A percentile compares a stretch with the other conserved stretches of the same genome.
Conservation (phyloP, 208 protist species). For the Porcisia hertigi region DNA sequence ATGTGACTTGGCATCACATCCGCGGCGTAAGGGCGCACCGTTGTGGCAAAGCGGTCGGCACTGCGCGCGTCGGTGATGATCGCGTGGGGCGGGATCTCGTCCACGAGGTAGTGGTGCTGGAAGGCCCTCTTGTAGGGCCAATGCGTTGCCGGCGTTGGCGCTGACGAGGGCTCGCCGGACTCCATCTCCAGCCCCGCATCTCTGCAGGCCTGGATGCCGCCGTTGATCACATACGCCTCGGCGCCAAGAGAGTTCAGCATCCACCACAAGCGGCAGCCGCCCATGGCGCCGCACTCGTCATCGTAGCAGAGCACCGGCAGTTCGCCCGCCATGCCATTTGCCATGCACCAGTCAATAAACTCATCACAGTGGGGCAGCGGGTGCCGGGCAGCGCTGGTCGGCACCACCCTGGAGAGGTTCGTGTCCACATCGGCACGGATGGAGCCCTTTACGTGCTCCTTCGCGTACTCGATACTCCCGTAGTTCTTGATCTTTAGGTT, state of each 20-base stretch:
- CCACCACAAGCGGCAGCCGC: constrained; percentile 85
- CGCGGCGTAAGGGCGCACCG: constrained; percentile 57
- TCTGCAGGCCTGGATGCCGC: constrained; percentile 60
- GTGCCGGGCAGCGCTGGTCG: constrained; percentile 50
- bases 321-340: constrained; percentile 34
- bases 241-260: constrained; percentile 82
- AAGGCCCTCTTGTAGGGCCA: constrained; percentile 60
- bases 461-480: constrained; percentile 46
- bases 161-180: constrained; percentile 16
- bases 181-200: constrained; percentile 48
- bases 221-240: constrained; percentile 83
- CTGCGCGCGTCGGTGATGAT: constrained; percentile 69
- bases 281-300: constrained; percentile 74
- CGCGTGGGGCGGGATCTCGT: constrained; percentile 53
- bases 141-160: constrained; percentile 10
- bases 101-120: constrained; percentile 31
- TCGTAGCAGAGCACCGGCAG: constrained; percentile 87
- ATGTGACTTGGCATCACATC: constrained; percentile 82
- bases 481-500: constrained; percentile 45
- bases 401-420: constrained; percentile 36
- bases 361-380: constrained; percentile 47
- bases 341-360: constrained; percentile 72
- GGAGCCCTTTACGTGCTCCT: constrained; percentile 51
- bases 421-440: constrained; percentile 58
- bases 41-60: constrained; percentile 49